Evolutionary conservation across 441 rosid species (phyloP).

Genomic region (Geranium incanum): DNA sequence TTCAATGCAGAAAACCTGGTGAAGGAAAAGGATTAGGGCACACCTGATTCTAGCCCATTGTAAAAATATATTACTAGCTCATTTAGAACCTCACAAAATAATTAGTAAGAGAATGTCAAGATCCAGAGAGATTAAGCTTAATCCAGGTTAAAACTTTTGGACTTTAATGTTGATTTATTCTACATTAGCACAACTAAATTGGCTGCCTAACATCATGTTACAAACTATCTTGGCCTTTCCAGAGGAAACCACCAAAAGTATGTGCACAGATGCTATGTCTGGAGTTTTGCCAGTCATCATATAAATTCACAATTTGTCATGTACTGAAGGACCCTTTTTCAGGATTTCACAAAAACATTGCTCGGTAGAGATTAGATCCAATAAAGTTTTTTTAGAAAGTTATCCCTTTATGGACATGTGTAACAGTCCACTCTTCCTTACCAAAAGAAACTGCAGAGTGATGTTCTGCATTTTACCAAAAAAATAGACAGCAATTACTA

Average conservation of each 20-base stretch:
- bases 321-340: neutral
- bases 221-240: neutral
- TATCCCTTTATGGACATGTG: neutral
- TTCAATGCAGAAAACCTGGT: neutral
- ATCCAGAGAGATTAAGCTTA: neutral
- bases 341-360: neutral
- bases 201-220: neutral
- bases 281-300: neutral
- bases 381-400: too few species aligned
- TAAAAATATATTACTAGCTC: neutral
- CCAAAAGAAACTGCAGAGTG: neutral
- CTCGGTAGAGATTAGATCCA: too few species aligned
- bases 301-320: neutral
- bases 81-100: neutral
- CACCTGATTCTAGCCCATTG: neutral
- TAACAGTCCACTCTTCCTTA: neutral
- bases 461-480: neutral
- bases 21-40: neutral
- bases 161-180: slow-evolving; percentile 3
- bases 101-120: neutral
- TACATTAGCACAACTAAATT: neutral
- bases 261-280: neutral
- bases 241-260: neutral
- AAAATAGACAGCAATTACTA: neutral
- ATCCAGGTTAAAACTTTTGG: neutral